Conservation (phyloP, 169 alveolate genomes). For the Plasmodium cynomolgi region DNA sequence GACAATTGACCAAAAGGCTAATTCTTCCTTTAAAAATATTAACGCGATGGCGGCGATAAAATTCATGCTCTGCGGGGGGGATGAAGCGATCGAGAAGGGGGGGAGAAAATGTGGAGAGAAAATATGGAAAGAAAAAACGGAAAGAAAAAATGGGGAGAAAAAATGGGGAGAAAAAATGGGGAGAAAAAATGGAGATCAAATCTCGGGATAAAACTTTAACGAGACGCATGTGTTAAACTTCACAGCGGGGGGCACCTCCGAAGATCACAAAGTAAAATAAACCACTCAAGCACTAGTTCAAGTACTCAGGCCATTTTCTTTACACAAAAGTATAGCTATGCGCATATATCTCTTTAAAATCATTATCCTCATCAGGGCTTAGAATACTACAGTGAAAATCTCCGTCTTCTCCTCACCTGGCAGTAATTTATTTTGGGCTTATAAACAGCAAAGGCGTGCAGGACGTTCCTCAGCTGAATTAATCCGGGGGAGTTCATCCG, state of each 20-base stretch:
- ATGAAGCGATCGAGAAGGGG: neutral
- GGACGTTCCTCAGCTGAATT: conserved; percentile 81
- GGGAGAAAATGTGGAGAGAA: neutral
- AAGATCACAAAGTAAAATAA: neutral
- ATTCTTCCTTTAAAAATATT: conserved; percentile 86
- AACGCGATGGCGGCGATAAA: conserved; percentile 88
- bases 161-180: neutral
- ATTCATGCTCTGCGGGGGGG: conserved; percentile 81
- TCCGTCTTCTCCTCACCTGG: conserved; percentile 75
- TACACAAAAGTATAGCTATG: neutral
- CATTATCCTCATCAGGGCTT: neutral
- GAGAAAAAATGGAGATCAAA: neutral
- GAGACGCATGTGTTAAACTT: neutral
- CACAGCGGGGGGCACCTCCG: neutral
- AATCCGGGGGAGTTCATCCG: conserved; percentile 76
- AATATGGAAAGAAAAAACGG: neutral
- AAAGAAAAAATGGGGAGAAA: neutral
- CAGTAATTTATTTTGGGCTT: conserved; percentile 88
- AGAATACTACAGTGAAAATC: neutral
- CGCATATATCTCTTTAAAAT: neutral
- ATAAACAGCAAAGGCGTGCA: conserved; percentile 89
- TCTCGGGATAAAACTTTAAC: neutral
- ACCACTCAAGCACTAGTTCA: neutral
- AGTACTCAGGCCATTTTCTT: neutral
- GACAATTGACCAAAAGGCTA: conserved; percentile 89